These are phyloP conservation scores for Vigna trinervia DNA, from an alignment of 306 rosid genomes.

Conservation along the genomic window DNA sequence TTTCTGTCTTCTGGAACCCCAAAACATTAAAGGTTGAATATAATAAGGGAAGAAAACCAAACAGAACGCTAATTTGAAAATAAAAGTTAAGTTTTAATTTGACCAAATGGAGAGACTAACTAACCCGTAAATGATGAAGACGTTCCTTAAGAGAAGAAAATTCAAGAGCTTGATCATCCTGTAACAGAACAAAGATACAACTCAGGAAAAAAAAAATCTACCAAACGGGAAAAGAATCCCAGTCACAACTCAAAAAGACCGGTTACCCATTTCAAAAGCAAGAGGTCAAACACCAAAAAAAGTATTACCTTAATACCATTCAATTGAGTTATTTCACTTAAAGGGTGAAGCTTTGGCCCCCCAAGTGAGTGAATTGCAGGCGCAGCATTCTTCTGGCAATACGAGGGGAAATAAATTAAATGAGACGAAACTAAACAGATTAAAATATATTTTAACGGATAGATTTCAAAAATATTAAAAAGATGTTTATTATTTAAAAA, in stretches of 20 bases:
- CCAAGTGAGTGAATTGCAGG: constrained; percentile 72
- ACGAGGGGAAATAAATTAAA: constrained; percentile 31
- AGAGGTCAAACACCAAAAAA: constrained; percentile 32
- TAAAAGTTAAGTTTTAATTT: constrained; percentile 26
- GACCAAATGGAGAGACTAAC: constrained; percentile 36
- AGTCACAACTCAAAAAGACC: constrained; percentile 33
- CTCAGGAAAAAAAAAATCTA: constrained; percentile 4
- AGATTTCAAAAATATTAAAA: too few species aligned
- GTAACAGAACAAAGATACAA: constrained; percentile 45
- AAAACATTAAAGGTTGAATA: constrained; percentile 27
- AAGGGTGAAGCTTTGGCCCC: constrained; percentile 78
- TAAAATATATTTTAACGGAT: neutral
- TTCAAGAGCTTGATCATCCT: constrained; percentile 57
- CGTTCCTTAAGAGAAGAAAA: constrained; percentile 82
- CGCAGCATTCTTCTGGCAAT: constrained; percentile 57
- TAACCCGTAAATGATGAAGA: constrained; percentile 74
- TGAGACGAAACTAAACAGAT: constrained; percentile 30
- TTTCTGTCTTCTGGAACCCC: constrained; percentile 76
- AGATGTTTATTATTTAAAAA: too few species aligned
- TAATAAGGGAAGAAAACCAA: neutral
- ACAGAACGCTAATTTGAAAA: constrained; percentile 11
- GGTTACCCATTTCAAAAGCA: constrained; percentile 30
- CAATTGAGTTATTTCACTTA: constrained; percentile 60
- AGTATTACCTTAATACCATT: constrained; percentile 58
- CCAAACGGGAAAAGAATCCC: neutral